These are phyloP conservation scores for Ganoderma lucidum DNA, from an alignment of 1,284 basidiomycete genomes.

Conservation along the genomic window DNA sequence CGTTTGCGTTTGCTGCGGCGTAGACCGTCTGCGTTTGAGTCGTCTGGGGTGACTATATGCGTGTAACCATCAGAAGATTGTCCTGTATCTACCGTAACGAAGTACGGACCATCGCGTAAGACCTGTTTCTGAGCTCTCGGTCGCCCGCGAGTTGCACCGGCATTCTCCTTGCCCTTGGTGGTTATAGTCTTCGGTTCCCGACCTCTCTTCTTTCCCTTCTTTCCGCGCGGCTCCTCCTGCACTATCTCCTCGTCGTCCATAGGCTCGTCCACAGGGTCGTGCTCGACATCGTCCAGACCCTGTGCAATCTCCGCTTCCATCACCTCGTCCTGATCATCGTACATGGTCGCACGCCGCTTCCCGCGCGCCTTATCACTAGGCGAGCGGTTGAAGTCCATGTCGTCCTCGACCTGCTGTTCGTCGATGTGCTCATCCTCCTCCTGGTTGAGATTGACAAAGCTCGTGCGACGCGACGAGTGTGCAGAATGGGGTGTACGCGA, in stretches of 20 bases:
- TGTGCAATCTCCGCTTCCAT: slow-evolving; percentile 65
- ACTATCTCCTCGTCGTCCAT: slow-evolving; percentile 25
- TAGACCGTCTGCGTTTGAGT: slow-evolving; percentile 57
- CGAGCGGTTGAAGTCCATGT: slow-evolving; percentile 30
- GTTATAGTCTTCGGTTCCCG: slow-evolving; percentile 32
- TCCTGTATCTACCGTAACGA: neutral
- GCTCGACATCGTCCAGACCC: slow-evolving; percentile 44
- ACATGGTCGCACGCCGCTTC: slow-evolving; percentile 40
- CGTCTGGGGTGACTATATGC: slow-evolving; percentile 32
- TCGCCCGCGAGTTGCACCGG: slow-evolving; percentile 36
- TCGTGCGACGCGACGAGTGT: slow-evolving; percentile 47
- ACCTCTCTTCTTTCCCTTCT: slow-evolving; percentile 28
- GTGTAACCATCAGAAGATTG: neutral
- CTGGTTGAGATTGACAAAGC: slow-evolving; percentile 55
- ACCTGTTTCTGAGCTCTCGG: slow-evolving; percentile 36
- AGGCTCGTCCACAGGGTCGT: slow-evolving; percentile 26
- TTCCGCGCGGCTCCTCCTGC: slow-evolving; percentile 29
- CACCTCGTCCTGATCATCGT: slow-evolving; percentile 45
- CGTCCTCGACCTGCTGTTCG: slow-evolving; percentile 45
- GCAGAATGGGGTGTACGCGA: slow-evolving; percentile 18
- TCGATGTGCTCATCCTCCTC: slow-evolving; percentile 49
- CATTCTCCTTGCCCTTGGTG: slow-evolving; percentile 38
- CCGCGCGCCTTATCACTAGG: slow-evolving; percentile 46
- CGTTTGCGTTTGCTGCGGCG: slow-evolving; percentile 80
- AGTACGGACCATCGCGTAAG: slow-evolving; percentile 38